A percentile compares a stretch with the other conserved stretches of the same genome.
Conservation (phyloP, 2,329 filamentous ascomycete genomes). For the Apiospora saccharicola region DNA sequence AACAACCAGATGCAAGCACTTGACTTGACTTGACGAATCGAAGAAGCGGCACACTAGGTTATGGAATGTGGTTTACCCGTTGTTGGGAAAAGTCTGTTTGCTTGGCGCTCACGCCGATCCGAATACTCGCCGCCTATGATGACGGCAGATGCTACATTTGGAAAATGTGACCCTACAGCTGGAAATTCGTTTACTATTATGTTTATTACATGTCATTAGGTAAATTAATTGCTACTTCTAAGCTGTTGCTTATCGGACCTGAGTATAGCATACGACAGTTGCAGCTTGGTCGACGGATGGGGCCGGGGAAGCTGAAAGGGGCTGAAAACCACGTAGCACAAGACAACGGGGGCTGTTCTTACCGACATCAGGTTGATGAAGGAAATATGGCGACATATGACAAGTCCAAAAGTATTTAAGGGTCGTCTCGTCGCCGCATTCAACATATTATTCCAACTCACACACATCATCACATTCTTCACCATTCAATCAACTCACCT, state of each 20-base stretch:
- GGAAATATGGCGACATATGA: neutral
- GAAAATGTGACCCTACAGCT: too few species aligned
- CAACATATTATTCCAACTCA: neutral
- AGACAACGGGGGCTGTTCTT: too few species aligned
- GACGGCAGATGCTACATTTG: too few species aligned
- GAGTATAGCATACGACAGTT: neutral
- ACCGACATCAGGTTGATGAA: too few species aligned
- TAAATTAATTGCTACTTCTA: neutral
- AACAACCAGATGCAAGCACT: too few species aligned
- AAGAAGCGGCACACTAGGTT: too few species aligned
- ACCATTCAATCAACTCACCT: neutral
- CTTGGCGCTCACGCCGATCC: too few species aligned
- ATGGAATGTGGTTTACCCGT: too few species aligned
- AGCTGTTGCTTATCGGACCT: neutral
- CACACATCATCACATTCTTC: neutral
- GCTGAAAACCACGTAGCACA: too few species aligned
- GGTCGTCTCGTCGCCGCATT: neutral
- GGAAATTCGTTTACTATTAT: neutral
- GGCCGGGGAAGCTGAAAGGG: neutral
- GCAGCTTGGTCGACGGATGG: neutral
- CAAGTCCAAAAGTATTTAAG: neutral
- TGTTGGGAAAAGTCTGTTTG: too few species aligned
- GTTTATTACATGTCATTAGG: neutral
- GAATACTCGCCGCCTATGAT: too few species aligned
- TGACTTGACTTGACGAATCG: too few species aligned